phyloP scores from a whole-genome alignment of 805 yeast genomes.

The Hanseniaspora meyeri region DNA sequence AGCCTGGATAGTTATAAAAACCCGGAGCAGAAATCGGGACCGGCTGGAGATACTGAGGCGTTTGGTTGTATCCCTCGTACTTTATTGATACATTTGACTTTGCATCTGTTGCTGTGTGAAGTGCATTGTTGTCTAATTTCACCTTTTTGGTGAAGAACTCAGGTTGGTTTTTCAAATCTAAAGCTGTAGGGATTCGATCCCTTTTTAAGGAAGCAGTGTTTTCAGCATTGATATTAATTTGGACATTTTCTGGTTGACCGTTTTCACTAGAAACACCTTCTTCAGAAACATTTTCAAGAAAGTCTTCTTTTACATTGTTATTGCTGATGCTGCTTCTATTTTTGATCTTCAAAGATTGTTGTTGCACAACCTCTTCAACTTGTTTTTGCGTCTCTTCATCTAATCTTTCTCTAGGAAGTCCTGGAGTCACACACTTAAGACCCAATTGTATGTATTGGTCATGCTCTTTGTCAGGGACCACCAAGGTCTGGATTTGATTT shows the following conservation, averaged over 20 bases:
- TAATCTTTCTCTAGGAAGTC: constrained; percentile 4
- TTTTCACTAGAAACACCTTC: neutral
- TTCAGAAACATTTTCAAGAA: neutral
- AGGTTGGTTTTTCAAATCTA: neutral
- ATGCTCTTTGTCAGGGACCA: neutral
- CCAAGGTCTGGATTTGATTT: constrained; percentile 1
- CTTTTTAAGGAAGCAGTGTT: neutral
- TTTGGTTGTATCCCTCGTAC: constrained; percentile 5
- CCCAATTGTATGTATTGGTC: constrained; percentile 5
- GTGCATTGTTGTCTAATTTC: neutral
- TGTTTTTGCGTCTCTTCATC: constrained; percentile 2
- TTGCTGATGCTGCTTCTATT: neutral
- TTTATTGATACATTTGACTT: neutral
- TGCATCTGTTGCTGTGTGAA: neutral
- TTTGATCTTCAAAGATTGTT: constrained; percentile 1
- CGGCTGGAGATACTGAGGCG: neutral
- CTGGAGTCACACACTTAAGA: constrained; percentile 13
- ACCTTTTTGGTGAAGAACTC: neutral
- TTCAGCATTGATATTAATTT: neutral
- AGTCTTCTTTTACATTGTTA: neutral
- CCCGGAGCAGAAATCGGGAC: neutral
- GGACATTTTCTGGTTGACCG: neutral
- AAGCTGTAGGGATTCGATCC: neutral
- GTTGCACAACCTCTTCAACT: constrained; percentile 6
- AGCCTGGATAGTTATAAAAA: neutral